Base-by-base conservation (phyloP, 2,329 filamentous ascomycete genomes). In the Nothophaeocryptopus gaeumannii region DNA sequence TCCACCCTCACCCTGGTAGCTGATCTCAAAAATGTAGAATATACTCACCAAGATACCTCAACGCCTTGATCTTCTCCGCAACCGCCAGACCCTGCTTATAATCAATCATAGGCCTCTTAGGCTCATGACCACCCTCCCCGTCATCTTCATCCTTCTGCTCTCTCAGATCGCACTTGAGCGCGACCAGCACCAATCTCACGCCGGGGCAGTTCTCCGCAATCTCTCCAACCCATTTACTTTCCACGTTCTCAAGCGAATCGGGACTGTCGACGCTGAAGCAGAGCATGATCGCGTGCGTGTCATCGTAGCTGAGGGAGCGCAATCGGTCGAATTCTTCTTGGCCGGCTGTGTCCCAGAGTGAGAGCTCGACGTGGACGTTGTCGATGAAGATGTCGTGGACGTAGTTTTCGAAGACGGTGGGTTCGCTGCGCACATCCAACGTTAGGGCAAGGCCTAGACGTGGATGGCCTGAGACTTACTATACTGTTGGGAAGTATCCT, bases 311-410 rank as follows among this genome's bases (percentile, higher is more conserved):
- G 47, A 99, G 82, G 58, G 90, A 95, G 66, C 93, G 88, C 71
- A 99, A 76, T 45, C 93, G 85, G 74, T 99, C 93, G 75, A 97
- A 99, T 81, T 99, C 93, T 77, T 99, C 93, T 74, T 99, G 93
- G 20, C 93, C 93, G 34, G 93, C 93, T 0, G 93, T 99, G 71
- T 99, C 93, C 93, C 93, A 99, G 52, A 99, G 80, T 51, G 92
- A 96, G 48, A 99, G 80, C 72, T 99, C 93, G 70, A 99, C 95
- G 73, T 97, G 92, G 45, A 91, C 88, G 67, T 86, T 91, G 70
- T 99, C 93, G 69, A 99, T 93, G 72, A 96, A 99, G 71, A 99
- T 96, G 70, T 99, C 92, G 70, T 99, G 92, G 57, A 99, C 92
- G 72, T 97, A 99, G 74, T 99, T 99, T 72, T 99, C 92, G 73